phyloP scores from a whole-genome alignment of 2,329 filamentous ascomycete genomes.

The Nemania abortiva region DNA sequence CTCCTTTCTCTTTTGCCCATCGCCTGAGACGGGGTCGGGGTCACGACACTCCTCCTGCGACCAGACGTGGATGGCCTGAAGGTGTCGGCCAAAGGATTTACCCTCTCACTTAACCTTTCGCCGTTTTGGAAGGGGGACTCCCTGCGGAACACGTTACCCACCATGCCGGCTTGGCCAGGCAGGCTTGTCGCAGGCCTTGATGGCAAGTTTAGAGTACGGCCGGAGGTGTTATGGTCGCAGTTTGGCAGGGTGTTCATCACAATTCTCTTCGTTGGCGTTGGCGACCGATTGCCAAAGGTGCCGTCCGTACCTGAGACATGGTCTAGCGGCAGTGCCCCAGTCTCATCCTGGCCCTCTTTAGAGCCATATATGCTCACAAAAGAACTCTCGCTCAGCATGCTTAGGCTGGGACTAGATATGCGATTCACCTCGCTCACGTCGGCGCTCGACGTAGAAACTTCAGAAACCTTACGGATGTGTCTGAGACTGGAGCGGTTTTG shows the following conservation, averaged over 20 bases:
- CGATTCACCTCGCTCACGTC: slow-evolving; percentile 54
- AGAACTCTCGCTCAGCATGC: slow-evolving; percentile 75
- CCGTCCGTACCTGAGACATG: slow-evolving; percentile 44
- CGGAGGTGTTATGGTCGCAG: slow-evolving; percentile 42
- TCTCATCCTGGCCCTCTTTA: slow-evolving; percentile 40
- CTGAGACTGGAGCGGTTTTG: slow-evolving; percentile 62
- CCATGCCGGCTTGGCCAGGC: slow-evolving; percentile 57
- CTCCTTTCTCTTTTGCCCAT: slow-evolving; percentile 61
- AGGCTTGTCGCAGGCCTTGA: slow-evolving; percentile 51
- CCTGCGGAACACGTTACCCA: slow-evolving; percentile 60
- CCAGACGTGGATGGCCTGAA: slow-evolving; percentile 49
- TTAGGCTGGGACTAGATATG: slow-evolving; percentile 70
- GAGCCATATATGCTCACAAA: slow-evolving; percentile 73
- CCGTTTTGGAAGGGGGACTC: slow-evolving; percentile 64
- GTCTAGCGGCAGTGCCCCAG: slow-evolving; percentile 35
- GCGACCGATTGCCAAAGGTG: slow-evolving; percentile 41
- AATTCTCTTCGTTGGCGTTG: slow-evolving; percentile 39
- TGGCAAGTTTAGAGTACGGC: slow-evolving; percentile 47
- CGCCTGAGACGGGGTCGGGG: slow-evolving; percentile 41
- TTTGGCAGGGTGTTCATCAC: slow-evolving; percentile 39
- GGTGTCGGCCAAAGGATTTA: slow-evolving; percentile 47
- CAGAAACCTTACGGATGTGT: slow-evolving; percentile 63
- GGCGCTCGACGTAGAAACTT: slow-evolving; percentile 51
- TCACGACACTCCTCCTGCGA: slow-evolving; percentile 39
- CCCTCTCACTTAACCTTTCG: slow-evolving; percentile 57